phyloP scores from a whole-genome alignment of 2,329 filamentous ascomycete species.

The Aspergillus amoenus region DNA sequence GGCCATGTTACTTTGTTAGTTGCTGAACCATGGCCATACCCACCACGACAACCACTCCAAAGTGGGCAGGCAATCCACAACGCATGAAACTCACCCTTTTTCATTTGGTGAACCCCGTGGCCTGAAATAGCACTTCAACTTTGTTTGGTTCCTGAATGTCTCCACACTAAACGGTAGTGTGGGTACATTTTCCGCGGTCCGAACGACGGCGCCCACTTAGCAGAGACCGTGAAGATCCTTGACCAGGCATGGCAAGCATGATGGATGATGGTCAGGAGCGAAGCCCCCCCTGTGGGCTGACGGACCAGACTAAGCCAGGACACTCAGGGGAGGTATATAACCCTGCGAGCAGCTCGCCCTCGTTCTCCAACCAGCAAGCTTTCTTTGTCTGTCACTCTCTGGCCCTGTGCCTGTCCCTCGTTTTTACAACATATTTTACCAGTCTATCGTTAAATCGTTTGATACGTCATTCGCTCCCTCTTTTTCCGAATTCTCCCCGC shows the following conservation, averaged over 20 bases:
- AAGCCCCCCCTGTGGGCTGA: constrained; percentile 6
- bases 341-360: constrained; percentile 25
- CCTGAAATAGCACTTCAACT: constrained; percentile 24
- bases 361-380: constrained; percentile 16
- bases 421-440: constrained; percentile 25
- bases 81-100: constrained; percentile 15
- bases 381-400: constrained; percentile 25
- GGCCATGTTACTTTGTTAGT: too few species aligned
- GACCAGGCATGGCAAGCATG: background rate
- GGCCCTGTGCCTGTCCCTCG: constrained; percentile 19
- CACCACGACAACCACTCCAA: background rate
- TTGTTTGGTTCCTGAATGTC: constrained; percentile 23
- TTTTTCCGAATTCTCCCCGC: constrained; percentile 1
- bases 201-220: constrained; percentile 19
- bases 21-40: too few species aligned
- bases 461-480: constrained; percentile 13
- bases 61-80: constrained; percentile 8
- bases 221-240: constrained; percentile 23
- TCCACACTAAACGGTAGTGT: constrained; percentile 19
- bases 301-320: background rate
- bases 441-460: constrained; percentile 35
- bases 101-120: constrained; percentile 16
- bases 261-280: constrained; percentile 6
- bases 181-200: constrained; percentile 15
- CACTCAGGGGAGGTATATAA: constrained; percentile 39